These are phyloP conservation scores for Crithidia fasciculata DNA, from an alignment of 208 protist species.

Conservation along the genomic window DNA sequence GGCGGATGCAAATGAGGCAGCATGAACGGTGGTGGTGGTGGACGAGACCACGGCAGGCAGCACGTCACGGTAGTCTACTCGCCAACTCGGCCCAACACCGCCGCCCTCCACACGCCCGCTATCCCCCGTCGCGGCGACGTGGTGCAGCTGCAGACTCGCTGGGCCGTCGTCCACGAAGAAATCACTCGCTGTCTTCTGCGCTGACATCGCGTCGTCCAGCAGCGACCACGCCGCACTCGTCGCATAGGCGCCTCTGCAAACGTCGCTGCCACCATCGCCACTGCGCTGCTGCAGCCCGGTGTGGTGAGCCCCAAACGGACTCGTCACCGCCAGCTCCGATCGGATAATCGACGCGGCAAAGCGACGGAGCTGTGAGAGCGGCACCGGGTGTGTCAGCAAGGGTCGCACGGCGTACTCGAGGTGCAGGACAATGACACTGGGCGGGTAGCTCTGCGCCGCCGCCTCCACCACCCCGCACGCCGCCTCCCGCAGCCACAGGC, in stretches of 20 bases:
- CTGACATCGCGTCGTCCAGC: not conserved
- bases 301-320: not conserved
- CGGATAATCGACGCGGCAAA: constrained; percentile 36
- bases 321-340: constrained; percentile 11
- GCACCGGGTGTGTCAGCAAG: constrained; percentile 37
- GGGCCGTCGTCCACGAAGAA: not conserved
- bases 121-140: too few relatives aligned
- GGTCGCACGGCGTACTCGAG: constrained; percentile 54
- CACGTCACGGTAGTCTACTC: constrained; percentile 11
- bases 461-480: constrained; percentile 58
- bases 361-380: constrained; percentile 33
- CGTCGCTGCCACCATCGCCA: not conserved
- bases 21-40: not conserved
- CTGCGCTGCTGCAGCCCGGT: not conserved
- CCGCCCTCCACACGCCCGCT: too few relatives aligned
- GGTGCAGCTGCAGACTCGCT: not conserved
- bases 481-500: constrained; percentile 54
- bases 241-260: not conserved
- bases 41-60: constrained; percentile 14
- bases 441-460: constrained; percentile 49
- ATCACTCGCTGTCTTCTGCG: not conserved
- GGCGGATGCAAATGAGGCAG: not conserved
- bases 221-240: not conserved
- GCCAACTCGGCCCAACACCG: not conserved
- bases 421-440: constrained; percentile 50